These are phyloP conservation scores for Colletotrichum melonis DNA, from an alignment of 2,329 filamentous ascomycete genomes.

Conservation along the genomic window DNA sequence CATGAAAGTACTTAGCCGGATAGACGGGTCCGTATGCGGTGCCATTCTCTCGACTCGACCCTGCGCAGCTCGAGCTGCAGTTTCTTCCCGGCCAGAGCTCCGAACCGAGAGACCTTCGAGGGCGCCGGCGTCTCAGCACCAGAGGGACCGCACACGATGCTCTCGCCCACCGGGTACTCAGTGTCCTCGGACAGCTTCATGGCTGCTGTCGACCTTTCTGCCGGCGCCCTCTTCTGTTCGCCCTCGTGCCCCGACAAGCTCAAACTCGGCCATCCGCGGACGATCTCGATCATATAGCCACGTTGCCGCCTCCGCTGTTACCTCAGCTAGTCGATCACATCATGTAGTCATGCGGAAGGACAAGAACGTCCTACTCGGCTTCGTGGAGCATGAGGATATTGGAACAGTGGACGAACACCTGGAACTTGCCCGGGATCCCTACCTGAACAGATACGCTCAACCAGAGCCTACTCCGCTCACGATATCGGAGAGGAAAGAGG, in stretches of 20 bases:
- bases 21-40: conserved; percentile 70
- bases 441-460: conserved; percentile 63
- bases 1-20: conserved; percentile 71
- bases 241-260: conserved; percentile 31
- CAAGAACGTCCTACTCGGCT: conserved; percentile 60
- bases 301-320: conserved; percentile 34
- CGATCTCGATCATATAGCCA: conserved; percentile 26
- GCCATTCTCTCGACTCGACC: conserved; percentile 62
- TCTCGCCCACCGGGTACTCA: conserved; percentile 1
- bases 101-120: conserved; percentile 23
- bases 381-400: conserved; percentile 63
- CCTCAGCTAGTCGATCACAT: conserved; percentile 36
- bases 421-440: conserved; percentile 64
- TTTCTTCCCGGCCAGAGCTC: conserved; percentile 24
- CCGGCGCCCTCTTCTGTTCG: conserved; percentile 39
- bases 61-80: conserved; percentile 38
- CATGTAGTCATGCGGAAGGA: not conserved
- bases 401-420: conserved; percentile 65
- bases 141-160: not conserved
- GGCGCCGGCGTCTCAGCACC: conserved; percentile 24
- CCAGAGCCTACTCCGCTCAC: conserved; percentile 59
- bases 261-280: conserved; percentile 6
- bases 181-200: conserved; percentile 49
- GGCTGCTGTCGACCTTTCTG: conserved; percentile 56
- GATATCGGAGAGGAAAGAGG: conserved; percentile 62